Evolutionary conservation across 1,284 basidiomycete genomes (phyloP).

Genomic region (Tilletia walkeri): DNA sequence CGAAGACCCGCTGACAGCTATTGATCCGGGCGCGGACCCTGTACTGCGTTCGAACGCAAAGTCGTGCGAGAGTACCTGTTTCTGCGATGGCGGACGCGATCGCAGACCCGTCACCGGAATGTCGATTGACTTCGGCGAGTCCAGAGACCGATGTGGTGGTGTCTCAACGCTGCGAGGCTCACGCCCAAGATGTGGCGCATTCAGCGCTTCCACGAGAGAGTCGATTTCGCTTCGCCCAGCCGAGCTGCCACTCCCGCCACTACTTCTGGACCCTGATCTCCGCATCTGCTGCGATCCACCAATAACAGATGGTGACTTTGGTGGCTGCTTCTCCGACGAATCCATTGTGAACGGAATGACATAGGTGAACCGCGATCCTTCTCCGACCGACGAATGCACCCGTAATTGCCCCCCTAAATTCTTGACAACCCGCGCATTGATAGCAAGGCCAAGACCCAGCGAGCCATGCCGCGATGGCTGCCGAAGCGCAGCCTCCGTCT

Average conservation of each 20-base stretch:
- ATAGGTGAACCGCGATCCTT: conserved; percentile 74
- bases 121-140: background rate
- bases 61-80: background rate
- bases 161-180: conserved; percentile 43
- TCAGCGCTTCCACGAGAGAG: conserved; percentile 67
- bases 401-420: conserved; percentile 76
- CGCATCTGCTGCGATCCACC: conserved; percentile 30
- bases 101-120: background rate
- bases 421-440: conserved; percentile 75
- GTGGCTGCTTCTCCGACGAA: conserved; percentile 29
- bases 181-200: conserved; percentile 48
- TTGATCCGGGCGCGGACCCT: background rate
- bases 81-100: background rate
- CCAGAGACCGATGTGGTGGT: conserved; percentile 18
- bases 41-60: background rate
- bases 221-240: conserved; percentile 62
- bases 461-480: conserved; percentile 26
- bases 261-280: conserved; percentile 35
- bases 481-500: background rate
- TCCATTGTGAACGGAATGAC: conserved; percentile 63
- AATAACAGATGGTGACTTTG: conserved; percentile 22
- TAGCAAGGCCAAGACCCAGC: conserved; percentile 70
- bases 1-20: conserved; percentile 55
- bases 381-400: conserved; percentile 69
- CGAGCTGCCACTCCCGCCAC: conserved; percentile 32